These are phyloP conservation scores for Pisolithus orientalis DNA, from an alignment of 768 basidiomycete genomes.

Conservation along the genomic window DNA sequence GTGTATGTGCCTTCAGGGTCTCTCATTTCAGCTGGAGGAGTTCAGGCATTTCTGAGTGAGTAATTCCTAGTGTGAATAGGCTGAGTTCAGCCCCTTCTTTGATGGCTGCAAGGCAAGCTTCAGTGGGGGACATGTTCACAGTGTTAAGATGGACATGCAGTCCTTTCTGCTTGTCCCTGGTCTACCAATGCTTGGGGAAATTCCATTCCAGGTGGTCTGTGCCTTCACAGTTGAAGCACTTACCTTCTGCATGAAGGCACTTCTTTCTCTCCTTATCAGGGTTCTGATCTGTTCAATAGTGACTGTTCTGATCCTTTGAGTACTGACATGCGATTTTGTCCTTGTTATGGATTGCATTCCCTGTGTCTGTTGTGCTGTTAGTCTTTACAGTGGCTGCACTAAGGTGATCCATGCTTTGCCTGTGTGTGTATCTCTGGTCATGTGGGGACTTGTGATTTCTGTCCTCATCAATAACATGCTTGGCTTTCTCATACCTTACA, in stretches of 20 bases:
- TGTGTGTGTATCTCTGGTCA: too few relatives aligned
- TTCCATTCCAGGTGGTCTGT: not conserved
- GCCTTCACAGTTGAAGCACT: not conserved
- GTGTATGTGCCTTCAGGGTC: too few relatives aligned
- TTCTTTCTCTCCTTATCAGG: not conserved
- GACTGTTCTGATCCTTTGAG: not conserved
- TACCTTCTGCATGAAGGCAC: not conserved
- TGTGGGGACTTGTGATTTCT: too few relatives aligned
- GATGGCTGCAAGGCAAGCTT: not conserved
- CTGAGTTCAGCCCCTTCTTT: not conserved
- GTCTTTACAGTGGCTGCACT: too few relatives aligned
- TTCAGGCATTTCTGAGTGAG: not conserved
- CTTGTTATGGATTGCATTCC: not conserved
- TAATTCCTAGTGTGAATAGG: not conserved
- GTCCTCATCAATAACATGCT: too few relatives aligned
- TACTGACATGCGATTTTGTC: too few relatives aligned
- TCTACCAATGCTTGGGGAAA: not conserved
- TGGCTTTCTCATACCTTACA: too few relatives aligned
- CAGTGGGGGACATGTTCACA: too few relatives aligned
- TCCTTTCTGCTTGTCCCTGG: not conserved
- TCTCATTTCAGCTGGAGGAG: too few relatives aligned
- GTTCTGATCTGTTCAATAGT: not conserved
- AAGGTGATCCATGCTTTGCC: too few relatives aligned
- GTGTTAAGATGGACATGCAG: not conserved
- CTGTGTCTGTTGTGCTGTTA: not conserved